Base-by-base conservation (phyloP, 371 early-diverging fungal genomes). In the Mucor lusitanicus region DNA sequence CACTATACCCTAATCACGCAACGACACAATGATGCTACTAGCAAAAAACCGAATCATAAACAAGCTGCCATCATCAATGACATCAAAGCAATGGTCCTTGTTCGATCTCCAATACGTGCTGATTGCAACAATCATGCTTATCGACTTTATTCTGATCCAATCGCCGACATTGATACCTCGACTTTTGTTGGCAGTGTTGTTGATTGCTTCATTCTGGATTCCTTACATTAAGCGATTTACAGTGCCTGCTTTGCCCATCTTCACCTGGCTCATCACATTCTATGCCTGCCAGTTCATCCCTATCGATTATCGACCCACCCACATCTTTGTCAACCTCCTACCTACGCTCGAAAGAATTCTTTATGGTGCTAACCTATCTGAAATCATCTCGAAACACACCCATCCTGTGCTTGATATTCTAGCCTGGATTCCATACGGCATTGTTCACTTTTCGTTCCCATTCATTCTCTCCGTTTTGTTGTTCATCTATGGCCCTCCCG, bases 401-500 rank as follows among this genome's bases (percentile, higher is more conserved):
- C 79, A 83, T 12, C 78, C 83, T 11, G 59, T 83, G 6, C 73
- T 84, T 48, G 92, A 92, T 77, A 72, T 91, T 6, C 64, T 90
- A 23, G 87, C 88, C 5, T 91, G 91, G 87, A 59, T 92, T 28
- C 90, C 90, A 13, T 92, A 92, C 66, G 92, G 92, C 28, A 80
- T 92, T 17, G 63, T 88, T 40, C 91, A 92, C 62, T 92, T 88
- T 71, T 78, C 86, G 6, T 80, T 88, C 23, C 90, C 90, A 2
- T 84, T 87, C 55, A 63, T 90, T 32, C 83, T 87, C 12, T 79
- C 83, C 1, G 21, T 75, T 0, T 56, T 80, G 25, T 70, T 90
- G 27, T 83, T 79, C 58, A 70, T 72, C 65, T 78, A 76, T 73
- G 88, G 86, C 12, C 88, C 86, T 6, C 80, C 83, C 1, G 83